These are phyloP conservation scores for Turritis glabra DNA, from an alignment of 345 rosid species.

Conservation along the genomic window DNA sequence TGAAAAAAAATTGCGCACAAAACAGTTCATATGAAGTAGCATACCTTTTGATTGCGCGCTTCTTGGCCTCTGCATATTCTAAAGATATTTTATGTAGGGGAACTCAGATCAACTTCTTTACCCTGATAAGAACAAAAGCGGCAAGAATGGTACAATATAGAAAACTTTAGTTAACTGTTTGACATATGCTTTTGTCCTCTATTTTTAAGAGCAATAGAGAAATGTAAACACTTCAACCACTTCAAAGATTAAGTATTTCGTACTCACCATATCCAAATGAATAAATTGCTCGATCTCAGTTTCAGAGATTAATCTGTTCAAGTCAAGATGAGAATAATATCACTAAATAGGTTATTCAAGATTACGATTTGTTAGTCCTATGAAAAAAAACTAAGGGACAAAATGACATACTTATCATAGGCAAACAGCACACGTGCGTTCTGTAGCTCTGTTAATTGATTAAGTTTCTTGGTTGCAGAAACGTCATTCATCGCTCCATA, in stretches of 20 bases:
- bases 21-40: neutral
- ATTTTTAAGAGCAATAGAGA: neutral
- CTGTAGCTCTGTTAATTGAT: slow-evolving; percentile 54
- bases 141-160: neutral
- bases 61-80: slow-evolving; percentile 72
- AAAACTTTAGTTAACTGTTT: neutral
- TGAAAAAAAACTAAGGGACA: neutral
- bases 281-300: slow-evolving; percentile 60
- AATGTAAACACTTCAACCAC: slow-evolving; percentile 19
- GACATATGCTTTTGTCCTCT: neutral
- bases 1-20: no score
- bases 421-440: slow-evolving; percentile 63
- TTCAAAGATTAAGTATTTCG: neutral
- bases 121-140: slow-evolving; percentile 45
- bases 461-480: slow-evolving; percentile 46
- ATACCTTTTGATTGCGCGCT: slow-evolving; percentile 65
- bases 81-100: slow-evolving; percentile 54
- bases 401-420: slow-evolving; percentile 52
- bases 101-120: slow-evolving; percentile 50
- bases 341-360: neutral
- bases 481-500: slow-evolving; percentile 73
- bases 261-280: slow-evolving; percentile 79
- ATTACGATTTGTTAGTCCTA: neutral
- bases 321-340: slow-evolving; percentile 25
- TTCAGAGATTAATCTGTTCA: slow-evolving; percentile 56